Conservation (phyloP, 2,329 filamentous ascomycete species). For the Xylaria sp. region DNA sequence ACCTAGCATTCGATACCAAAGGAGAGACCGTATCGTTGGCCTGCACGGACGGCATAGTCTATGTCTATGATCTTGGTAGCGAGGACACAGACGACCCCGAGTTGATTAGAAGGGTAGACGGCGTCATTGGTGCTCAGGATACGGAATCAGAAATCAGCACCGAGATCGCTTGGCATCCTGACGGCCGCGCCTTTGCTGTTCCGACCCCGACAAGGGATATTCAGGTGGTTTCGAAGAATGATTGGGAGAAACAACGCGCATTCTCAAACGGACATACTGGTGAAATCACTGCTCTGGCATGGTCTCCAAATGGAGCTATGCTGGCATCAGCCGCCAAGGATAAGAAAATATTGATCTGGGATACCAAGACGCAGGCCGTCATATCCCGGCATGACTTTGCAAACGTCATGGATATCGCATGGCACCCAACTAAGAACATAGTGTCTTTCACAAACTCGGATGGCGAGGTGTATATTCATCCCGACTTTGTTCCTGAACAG, state of each 20-base stretch:
- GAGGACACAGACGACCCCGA: slow-evolving; percentile 78
- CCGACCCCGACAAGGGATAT: slow-evolving; percentile 85
- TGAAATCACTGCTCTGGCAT: slow-evolving; percentile 86
- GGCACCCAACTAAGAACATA: slow-evolving; percentile 91
- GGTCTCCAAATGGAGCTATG: slow-evolving; percentile 94
- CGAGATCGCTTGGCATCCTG: slow-evolving; percentile 88
- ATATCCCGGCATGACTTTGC: slow-evolving; percentile 82
- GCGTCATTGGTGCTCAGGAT: slow-evolving; percentile 82
- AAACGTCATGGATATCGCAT: slow-evolving; percentile 86
- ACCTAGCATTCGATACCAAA: slow-evolving; percentile 86
- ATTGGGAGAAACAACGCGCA: slow-evolving; percentile 86
- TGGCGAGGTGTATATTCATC: slow-evolving; percentile 92
- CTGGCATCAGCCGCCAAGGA: slow-evolving; percentile 77
- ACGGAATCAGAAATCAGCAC: slow-evolving; percentile 80
- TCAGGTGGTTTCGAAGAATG: slow-evolving; percentile 85
- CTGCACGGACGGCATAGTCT: slow-evolving; percentile 88
- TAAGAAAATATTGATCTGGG: slow-evolving; percentile 83
- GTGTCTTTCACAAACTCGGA: slow-evolving; percentile 92
- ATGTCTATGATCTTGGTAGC: slow-evolving; percentile 79
- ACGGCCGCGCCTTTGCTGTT: slow-evolving; percentile 89
- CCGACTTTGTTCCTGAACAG: slow-evolving; percentile 72
- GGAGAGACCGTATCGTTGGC: slow-evolving; percentile 82
- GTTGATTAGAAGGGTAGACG: slow-evolving; percentile 85
- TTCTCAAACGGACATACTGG: slow-evolving; percentile 85
- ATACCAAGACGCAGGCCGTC: slow-evolving; percentile 85